These are phyloP conservation scores for Avena atlantica DNA, from an alignment of 176 grass and related monocot species.

Conservation along the genomic window DNA sequence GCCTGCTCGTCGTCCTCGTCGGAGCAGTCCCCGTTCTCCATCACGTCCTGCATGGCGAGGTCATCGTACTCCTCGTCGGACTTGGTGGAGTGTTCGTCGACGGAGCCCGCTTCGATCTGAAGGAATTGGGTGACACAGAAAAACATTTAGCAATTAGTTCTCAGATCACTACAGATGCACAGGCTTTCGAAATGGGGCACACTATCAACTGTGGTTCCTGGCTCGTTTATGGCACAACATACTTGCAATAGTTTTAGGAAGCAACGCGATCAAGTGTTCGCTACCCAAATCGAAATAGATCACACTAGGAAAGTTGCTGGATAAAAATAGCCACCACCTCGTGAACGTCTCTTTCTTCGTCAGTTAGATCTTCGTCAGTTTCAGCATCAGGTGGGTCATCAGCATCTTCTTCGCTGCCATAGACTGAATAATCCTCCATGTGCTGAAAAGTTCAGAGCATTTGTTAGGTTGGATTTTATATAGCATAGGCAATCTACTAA, in stretches of 20 bases:
- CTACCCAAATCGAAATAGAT: background rate
- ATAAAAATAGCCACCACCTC: conserved; percentile 56
- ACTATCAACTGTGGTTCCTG: background rate
- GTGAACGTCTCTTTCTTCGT: conserved; percentile 53
- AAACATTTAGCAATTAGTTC: conserved; percentile 1
- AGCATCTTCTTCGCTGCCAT: conserved; percentile 82
- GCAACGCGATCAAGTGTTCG: background rate
- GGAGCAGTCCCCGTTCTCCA: conserved; percentile 56
- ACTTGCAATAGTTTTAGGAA: background rate
- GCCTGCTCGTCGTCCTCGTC: conserved; percentile 53
- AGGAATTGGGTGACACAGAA: background rate
- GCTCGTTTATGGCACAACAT: background rate
- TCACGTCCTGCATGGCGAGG: conserved; percentile 74
- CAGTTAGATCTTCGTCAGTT: conserved; percentile 83
- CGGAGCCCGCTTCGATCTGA: conserved; percentile 88
- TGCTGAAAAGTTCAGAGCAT: conserved; percentile 52
- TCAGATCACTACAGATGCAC: background rate
- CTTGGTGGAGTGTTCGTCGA: conserved; percentile 85
- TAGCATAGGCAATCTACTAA: background rate
- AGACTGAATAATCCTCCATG: conserved; percentile 69
- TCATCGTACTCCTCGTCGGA: conserved; percentile 93
- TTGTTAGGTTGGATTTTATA: conserved; percentile 12
- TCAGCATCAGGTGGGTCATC: conserved; percentile 62
- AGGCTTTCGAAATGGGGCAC: background rate
- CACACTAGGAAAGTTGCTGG: background rate